Conservation (phyloP, 768 basidiomycete genomes). For the Phallus indusiatus region DNA sequence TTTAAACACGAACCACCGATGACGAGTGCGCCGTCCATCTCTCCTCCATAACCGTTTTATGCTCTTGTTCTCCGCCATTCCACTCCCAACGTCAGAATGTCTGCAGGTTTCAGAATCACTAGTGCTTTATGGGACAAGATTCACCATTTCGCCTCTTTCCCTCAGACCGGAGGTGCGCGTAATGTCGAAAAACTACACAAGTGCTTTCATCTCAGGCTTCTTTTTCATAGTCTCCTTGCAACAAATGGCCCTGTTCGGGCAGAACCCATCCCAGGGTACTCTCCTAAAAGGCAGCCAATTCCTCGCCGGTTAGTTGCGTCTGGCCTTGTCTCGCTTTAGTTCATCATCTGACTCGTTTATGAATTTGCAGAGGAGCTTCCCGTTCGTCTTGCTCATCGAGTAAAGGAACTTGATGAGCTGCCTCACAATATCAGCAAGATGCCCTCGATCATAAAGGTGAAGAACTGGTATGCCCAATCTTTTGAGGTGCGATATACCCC, state of each 20-base stretch:
- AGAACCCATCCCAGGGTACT: conserved; percentile 91
- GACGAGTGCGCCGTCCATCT: conserved; percentile 1
- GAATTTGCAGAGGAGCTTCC: conserved; percentile 82
- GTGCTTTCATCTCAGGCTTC: background rate
- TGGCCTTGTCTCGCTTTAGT: background rate
- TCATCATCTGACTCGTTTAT: background rate
- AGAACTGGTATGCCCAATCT: conserved; percentile 98
- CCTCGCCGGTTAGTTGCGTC: conserved; percentile 50
- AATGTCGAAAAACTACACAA: background rate
- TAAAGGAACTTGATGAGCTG: conserved; percentile 89
- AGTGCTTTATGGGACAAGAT: conserved; percentile 81
- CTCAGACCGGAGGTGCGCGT: conserved; percentile 77
- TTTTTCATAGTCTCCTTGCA: conserved; percentile 68
- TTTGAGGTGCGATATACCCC: conserved; percentile 77
- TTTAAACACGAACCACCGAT: background rate
- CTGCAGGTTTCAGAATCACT: conserved; percentile 56
- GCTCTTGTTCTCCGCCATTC: background rate
- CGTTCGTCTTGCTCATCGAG: conserved; percentile 88
- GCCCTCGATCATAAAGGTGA: conserved; percentile 89
- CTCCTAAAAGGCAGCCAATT: conserved; percentile 89
- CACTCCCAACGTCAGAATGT: conserved; percentile 21
- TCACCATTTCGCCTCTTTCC: conserved; percentile 84
- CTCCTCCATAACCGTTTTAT: background rate
- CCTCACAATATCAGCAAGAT: conserved; percentile 87
- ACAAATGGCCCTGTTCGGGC: conserved; percentile 97